Base-by-base conservation (phyloP, 306 rosid species). In the Dryas drummondii region DNA sequence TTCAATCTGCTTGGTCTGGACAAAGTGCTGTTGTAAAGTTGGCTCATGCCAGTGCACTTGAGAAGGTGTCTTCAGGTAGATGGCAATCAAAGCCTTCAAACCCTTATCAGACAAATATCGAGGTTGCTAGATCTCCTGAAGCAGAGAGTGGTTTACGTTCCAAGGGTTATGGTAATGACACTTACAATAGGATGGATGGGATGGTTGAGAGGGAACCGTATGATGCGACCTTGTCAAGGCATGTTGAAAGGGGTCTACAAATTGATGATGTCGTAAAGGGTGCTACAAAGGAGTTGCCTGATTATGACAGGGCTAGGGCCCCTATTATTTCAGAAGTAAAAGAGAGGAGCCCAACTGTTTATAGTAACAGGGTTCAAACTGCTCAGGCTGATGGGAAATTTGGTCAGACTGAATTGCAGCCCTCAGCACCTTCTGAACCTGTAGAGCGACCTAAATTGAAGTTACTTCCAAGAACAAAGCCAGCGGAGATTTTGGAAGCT, bases 21-120 rank as follows among this genome's bases (percentile, higher is more conserved):
- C 93, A 91, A 47, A 83, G 73, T 74, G 87, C 98, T 75, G 94
- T 84, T 80, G 87, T 90, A 13, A 96, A 90, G 89, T 74, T 96
- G 85, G 98, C 93, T 68, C 86, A 91, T 81, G 96, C 96, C 0
- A 96, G 98, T 83, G 92, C 99, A 4, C 85, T 92, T 47, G 98
- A 92, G 57, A 96, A 92, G 96, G 97, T 92, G 72, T 87, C 96
- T 45, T 96, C 99, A 1, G 99, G 98, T 51, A 84, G 97, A 75
- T 96, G 99, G 99, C 98, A 96, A 67, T 90, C 96, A 0, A 91
- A 91, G 87, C 74, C 45, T 47, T 58, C 88, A 0, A 72, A 73
- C 14, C 83, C 81, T 68, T 83, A 81, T 84, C 96, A 89, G 88
- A 58, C 87, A 4, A 93, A 90, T 67, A 78, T 68, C 52, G 93